Evolutionary conservation across 139 green algal species (phyloP).

Genomic region (Monoraphidium neglectum): DNA sequence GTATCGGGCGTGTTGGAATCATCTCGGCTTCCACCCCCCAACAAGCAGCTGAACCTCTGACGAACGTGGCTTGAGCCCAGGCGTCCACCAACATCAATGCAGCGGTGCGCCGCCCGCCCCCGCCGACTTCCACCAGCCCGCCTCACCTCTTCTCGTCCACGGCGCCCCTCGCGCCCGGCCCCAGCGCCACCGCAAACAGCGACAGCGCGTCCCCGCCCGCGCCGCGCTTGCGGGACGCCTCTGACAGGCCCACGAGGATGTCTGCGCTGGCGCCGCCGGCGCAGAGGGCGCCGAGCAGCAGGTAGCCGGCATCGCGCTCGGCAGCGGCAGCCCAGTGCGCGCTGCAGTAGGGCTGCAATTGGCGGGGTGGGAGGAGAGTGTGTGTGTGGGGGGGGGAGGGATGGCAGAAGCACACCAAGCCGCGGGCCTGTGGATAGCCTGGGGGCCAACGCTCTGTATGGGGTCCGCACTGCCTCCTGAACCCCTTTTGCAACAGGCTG

Average conservation of each 20-base stretch:
- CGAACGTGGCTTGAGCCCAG: no score
- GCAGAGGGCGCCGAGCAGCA: slow-evolving; percentile 67
- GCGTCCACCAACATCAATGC: no score
- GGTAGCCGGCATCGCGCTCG: slow-evolving; percentile 72
- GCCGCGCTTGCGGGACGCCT: not conserved
- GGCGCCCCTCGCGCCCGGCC: slow-evolving; percentile 31
- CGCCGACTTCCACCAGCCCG: not conserved
- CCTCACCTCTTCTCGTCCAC: slow-evolving; percentile 22
- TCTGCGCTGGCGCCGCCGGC: slow-evolving; percentile 4
- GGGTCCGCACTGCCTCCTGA: no score
- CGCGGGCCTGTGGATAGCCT: no score
- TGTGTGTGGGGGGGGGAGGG: not conserved
- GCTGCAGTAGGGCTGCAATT: not conserved
- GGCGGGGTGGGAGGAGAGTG: not conserved
- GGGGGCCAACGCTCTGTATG: no score
- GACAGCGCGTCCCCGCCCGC: slow-evolving; percentile 42
- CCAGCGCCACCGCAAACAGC: slow-evolving; percentile 60
- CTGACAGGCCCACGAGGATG: not conserved
- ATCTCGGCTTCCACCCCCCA: no score
- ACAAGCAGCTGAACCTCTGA: no score
- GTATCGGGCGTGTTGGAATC: no score
- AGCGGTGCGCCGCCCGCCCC: no score
- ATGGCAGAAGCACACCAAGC: no score
- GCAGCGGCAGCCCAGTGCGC: slow-evolving; percentile 31
- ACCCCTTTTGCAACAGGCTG: no score